Base-by-base conservation (phyloP, 352 stramenopile genomes). In the Globisporangium middletonii region DNA sequence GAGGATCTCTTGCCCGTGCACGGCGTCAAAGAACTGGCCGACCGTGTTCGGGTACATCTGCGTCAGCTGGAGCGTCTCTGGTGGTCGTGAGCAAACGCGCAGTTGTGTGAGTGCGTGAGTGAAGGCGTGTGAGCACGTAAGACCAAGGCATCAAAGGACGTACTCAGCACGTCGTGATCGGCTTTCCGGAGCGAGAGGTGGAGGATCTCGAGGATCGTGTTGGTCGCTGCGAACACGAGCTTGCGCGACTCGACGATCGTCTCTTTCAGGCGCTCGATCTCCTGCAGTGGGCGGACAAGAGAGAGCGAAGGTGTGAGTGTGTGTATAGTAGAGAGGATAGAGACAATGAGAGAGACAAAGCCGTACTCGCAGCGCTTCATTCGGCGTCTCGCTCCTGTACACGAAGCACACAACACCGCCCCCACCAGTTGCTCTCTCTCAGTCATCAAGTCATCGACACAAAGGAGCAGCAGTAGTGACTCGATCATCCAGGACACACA, bases 201-300 rank as follows among this genome's bases (percentile, higher is more conserved):
- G 8, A 90, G 62, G 16, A 88, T 50, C 13, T 88, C 72, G 3
- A 86, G 57, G 50, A 88, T 86, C 0, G 74, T 71, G 53, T 83
- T 77, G 2, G 77, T 84, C 3, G 77, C 75, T n/a, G 66, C 65
- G 50, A 83, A 84, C 0, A 87, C 73, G 16, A 90, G 56, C 35
- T 78, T 84, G 5, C 79, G 53, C 0, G 74, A 77, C 48, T 90
- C 79, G 9, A 66, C 63, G 7, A 86, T 64, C 16, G 57, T 72
- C 53, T 87, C 77, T 64, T 77, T 77, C 26, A 89, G 49, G 7
- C 69, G 68, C 51, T 88, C 77, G 27, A 88, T 88, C 49, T 85
- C 73, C 73, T 86, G 50, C 8, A 19, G 52, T 35, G 16, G 62
- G 3, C 44, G 4, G 18, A 52, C 1, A 7, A 51, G 23, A 37